A percentile compares a stretch with the other conserved stretches of the same genome.
Evolutionary conservation across 345 rosid genomes (phyloP).

Genomic region (Syzygium grande): DNA sequence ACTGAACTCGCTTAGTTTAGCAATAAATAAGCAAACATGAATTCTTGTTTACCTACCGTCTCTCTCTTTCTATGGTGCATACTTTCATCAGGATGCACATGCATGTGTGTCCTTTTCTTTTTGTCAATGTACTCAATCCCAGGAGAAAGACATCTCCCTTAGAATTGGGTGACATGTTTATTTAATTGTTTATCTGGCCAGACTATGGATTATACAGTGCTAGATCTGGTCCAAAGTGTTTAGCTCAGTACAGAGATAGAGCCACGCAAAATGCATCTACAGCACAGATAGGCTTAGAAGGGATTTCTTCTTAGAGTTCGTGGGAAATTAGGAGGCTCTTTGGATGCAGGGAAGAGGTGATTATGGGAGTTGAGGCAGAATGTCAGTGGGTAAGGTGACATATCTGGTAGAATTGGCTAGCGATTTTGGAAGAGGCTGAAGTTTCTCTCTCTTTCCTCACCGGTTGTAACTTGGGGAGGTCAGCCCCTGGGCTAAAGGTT

Average conservation of each 20-base stretch:
- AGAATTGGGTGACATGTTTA: not conserved
- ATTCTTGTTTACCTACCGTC: not conserved
- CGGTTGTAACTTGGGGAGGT: not conserved
- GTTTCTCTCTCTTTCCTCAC: not conserved
- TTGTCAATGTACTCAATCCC: not conserved
- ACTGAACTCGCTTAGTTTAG: not conserved
- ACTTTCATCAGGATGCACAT: not conserved
- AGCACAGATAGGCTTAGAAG: not conserved
- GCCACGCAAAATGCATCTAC: too few species aligned
- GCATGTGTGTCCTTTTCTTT: not conserved
- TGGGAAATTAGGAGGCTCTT: not conserved
- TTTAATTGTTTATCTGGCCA: not conserved
- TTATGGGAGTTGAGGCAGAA: not conserved
- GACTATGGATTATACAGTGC: not conserved
- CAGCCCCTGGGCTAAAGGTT: not conserved
- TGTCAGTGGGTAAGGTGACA: not conserved
- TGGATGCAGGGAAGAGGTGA: not conserved
- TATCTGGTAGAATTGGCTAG: not conserved
- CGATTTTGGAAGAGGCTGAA: not conserved
- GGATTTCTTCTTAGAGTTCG: not conserved
- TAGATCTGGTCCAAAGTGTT: not conserved
- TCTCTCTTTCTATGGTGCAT: not conserved
- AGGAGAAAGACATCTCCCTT: not conserved
- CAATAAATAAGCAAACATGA: not conserved
- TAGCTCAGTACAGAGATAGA: not conserved